phyloP scores from a whole-genome alignment of 495 filamentous ascomycete species.

The Trichodelitschia bisporula region DNA sequence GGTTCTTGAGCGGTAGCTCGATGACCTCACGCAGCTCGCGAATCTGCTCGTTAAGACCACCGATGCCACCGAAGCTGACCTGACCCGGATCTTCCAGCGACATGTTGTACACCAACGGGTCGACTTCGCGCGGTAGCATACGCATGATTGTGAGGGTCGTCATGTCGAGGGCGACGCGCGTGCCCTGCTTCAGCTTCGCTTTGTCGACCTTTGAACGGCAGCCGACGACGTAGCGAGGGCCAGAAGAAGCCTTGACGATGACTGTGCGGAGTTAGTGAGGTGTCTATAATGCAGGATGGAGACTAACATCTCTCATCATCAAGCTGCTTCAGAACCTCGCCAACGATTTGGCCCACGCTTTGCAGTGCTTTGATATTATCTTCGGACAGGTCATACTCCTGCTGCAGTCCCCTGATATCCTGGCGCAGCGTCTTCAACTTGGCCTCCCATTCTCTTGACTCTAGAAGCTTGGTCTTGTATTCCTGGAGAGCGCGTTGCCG shows the following conservation, averaged over 20 bases:
- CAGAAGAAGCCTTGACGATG: conserved; percentile 82
- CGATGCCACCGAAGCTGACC: conserved; percentile 96
- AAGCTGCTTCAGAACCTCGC: conserved; percentile 94
- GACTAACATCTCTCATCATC: conserved; percentile 92
- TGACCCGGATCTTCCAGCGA: conserved; percentile 95
- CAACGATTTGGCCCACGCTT: conserved; percentile 98
- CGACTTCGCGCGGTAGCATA: conserved; percentile 96
- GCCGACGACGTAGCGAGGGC: conserved; percentile 93
- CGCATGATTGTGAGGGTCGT: conserved; percentile 99
- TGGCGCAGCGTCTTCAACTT: conserved; percentile 78
- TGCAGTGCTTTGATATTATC: conserved; percentile 99
- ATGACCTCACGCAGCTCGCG: conserved; percentile 95
- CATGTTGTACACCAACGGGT: conserved; percentile 99
- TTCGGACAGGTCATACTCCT: conserved; percentile 88
- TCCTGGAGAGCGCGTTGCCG: conserved; percentile 61
- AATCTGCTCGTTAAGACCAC: conserved; percentile 97
- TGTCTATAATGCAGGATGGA: too few relatives aligned
- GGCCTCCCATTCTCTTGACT: conserved; percentile 94
- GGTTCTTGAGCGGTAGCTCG: conserved; percentile 94
- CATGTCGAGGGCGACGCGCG: conserved; percentile 96
- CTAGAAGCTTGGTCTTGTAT: conserved; percentile 80
- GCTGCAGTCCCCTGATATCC: conserved; percentile 86
- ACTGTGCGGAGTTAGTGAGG: conserved; percentile 17
- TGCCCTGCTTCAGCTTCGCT: conserved; percentile 87
- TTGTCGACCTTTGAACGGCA: conserved; percentile 98